phyloP scores from a whole-genome alignment of 2,329 filamentous ascomycete genomes.

The Colletotrichum agaves region DNA sequence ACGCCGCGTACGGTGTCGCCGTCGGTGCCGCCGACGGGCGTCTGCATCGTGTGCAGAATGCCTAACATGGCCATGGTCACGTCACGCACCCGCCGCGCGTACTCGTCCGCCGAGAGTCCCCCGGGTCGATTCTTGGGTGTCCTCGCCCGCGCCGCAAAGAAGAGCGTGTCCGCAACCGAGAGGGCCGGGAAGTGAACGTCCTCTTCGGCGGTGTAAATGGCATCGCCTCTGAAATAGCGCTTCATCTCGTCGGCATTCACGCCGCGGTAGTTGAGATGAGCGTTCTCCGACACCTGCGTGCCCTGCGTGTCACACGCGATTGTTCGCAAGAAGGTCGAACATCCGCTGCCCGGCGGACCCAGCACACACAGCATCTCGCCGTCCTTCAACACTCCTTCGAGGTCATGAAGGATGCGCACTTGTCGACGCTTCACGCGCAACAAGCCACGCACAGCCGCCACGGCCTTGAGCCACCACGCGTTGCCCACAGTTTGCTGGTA shows the following conservation, averaged over 20 bases:
- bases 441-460: slow-evolving; percentile 12
- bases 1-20: slow-evolving; percentile 70
- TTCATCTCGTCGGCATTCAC: slow-evolving; percentile 34
- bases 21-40: slow-evolving; percentile 74
- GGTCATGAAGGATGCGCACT: slow-evolving; percentile 61
- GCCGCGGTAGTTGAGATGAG: slow-evolving; percentile 35
- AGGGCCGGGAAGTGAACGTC: slow-evolving; percentile 71
- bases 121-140: slow-evolving; percentile 60
- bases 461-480: slow-evolving; percentile 43
- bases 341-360: slow-evolving; percentile 66
- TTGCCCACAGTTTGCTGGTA: slow-evolving; percentile 28
- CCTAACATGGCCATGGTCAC: slow-evolving; percentile 80
- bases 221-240: slow-evolving; percentile 61
- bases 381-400: slow-evolving; percentile 61
- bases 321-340: slow-evolving; percentile 76
- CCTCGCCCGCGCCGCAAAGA: slow-evolving; percentile 67
- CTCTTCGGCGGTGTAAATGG: slow-evolving; percentile 74
- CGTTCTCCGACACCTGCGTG: slow-evolving; percentile 50
- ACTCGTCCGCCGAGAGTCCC: slow-evolving; percentile 54
- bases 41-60: slow-evolving; percentile 76
- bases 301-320: slow-evolving; percentile 72
- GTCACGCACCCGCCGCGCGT: slow-evolving; percentile 66
- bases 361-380: slow-evolving; percentile 69
- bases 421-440: slow-evolving; percentile 36
- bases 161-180: slow-evolving; percentile 70